phyloP scores from a whole-genome alignment of 805 yeast species.

The Candida incommunis region DNA sequence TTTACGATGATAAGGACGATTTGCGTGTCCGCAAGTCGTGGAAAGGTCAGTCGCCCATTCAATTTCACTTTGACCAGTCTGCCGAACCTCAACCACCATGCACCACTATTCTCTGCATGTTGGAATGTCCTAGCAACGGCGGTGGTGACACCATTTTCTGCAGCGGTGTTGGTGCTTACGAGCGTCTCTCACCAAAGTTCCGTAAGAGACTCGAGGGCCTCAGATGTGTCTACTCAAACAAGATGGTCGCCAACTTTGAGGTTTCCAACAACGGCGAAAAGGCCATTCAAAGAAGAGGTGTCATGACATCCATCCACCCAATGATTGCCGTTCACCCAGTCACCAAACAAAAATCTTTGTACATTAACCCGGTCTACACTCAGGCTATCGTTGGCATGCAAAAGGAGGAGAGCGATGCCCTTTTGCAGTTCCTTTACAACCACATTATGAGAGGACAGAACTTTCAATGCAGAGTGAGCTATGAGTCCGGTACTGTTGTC shows the following conservation, averaged over 20 bases:
- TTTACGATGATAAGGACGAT: conserved; percentile 15
- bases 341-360: conserved; percentile 32
- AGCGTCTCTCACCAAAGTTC: conserved; percentile 48
- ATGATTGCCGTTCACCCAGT: conserved; percentile 37
- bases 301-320: conserved; percentile 34
- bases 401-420: conserved; percentile 46
- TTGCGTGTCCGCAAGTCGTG: conserved; percentile 15
- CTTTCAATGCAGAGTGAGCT: conserved; percentile 35
- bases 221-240: conserved; percentile 44
- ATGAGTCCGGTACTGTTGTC: conserved; percentile 38
- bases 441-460: conserved; percentile 34
- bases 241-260: neutral
- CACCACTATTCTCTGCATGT: conserved; percentile 36
- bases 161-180: conserved; percentile 47
- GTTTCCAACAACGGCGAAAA: conserved; percentile 3
- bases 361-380: conserved; percentile 31
- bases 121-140: conserved; percentile 43
- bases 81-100: conserved; percentile 63
- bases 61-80: conserved; percentile 71
- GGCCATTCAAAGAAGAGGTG: conserved; percentile 30
- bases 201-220: conserved; percentile 38
- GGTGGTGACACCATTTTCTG: conserved; percentile 52
- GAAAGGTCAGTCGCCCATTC: conserved; percentile 14
- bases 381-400: conserved; percentile 53
- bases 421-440: conserved; percentile 37